Base-by-base conservation (phyloP, 2,329 filamentous ascomycete species). In the Fusarium sp. region DNA sequence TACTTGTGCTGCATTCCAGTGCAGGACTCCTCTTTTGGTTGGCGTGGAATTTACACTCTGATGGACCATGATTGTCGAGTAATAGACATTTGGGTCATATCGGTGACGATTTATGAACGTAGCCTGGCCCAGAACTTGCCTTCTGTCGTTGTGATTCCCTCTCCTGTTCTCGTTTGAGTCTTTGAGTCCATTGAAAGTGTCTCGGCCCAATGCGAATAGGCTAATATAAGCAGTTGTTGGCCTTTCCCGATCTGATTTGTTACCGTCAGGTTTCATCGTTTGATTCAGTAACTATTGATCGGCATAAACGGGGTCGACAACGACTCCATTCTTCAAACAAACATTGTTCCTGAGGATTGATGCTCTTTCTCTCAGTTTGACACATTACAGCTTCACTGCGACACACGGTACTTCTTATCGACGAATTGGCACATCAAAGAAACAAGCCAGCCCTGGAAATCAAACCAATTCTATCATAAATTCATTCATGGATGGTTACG, bases 1-100 rank as follows among this genome's bases (percentile, higher is more conserved):
- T 56, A 60, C 31, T 41, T 34, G n/a, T 44, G 31, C 8, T 62
- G 37, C 67, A 70, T 70, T 70, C 67, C 67, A 70, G 65, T 10
- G 28, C 42, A 43, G 45, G 18, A 50, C 53, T 58, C 58, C 54
- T 54, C 63, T 56, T 64, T 53, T 28, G 53, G 67, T 23, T 63
- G 67, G 62, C 44, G 45, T 31, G 67, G 23, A 67, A 64, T 69
- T 49, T 59, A 53, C 45, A 59, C 62, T 59, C 41, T 62, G 49
- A 42, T 23, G 54, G 25, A 28, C 31, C 41, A 57, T 49, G 31
- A 65, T 65, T 42, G 28, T 37, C 21, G 31, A 57, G 44, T 66
- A 61, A 60, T 60, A 49, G 54, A 65, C 37, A 39, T 61, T 54
- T 48, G 31, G 41, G 54, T 37, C 62, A 64, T 25, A 14, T 23